phyloP scores from a whole-genome alignment of 192 early-diverging fungal genomes.

The Coemansia sp. region DNA sequence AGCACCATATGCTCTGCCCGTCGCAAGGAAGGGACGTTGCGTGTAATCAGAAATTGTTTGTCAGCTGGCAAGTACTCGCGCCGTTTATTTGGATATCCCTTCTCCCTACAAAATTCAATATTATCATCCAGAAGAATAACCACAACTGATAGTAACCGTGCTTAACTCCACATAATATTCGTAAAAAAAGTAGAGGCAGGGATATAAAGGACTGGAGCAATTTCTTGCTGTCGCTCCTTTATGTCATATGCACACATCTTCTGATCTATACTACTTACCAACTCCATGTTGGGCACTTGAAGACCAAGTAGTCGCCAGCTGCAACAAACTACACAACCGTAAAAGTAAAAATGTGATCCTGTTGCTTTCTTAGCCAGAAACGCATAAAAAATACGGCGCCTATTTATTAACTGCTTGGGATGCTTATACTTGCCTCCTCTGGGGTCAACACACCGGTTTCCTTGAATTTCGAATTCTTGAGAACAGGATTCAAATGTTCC shows the following conservation, averaged over 20 bases:
- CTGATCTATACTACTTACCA: conserved; percentile 57
- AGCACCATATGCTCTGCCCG: conserved; percentile 61
- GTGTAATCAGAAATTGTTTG: conserved; percentile 94
- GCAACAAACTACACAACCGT: conserved; percentile 71
- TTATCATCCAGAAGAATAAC: not conserved
- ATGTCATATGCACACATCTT: not conserved
- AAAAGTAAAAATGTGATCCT: conserved; percentile 5
- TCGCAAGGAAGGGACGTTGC: conserved; percentile 89
- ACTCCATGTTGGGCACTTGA: conserved; percentile 98
- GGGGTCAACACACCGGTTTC: conserved; percentile 94
- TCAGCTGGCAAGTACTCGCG: conserved; percentile 79
- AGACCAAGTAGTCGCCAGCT: conserved; percentile 96
- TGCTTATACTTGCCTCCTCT: conserved; percentile 70
- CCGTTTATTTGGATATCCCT: conserved; percentile 70
- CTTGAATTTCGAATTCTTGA: conserved; percentile 93
- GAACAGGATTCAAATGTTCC: conserved; percentile 90
- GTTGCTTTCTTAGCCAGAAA: not conserved
- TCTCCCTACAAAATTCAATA: conserved; percentile 44
- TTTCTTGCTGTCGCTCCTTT: not conserved
- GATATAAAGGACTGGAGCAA: not conserved
- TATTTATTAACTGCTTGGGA: not conserved
- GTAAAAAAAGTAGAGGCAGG: not conserved
- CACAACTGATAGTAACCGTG: not conserved
- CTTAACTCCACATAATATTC: not conserved
- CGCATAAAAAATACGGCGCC: not conserved